Evolutionary conservation across 192 early-diverging fungal species (phyloP), one percentile per base, ranked within the genome.

Genomic region (Entrophospora sp.): DNA sequence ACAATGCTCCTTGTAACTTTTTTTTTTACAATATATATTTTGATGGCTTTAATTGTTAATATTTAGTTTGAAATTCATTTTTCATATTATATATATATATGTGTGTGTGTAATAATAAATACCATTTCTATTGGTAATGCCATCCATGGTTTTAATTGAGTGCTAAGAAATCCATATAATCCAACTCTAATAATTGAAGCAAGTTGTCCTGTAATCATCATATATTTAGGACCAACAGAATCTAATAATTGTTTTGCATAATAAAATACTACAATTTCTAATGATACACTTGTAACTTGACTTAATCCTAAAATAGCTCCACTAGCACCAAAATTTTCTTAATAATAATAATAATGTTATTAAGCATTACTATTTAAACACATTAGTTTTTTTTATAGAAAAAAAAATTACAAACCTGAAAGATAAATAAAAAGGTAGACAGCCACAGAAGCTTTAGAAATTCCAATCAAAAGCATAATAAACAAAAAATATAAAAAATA

Each of bases 91-190:
- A n/a, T n/a, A n/a, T n/a, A n/a, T n/a, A n/a, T n/a, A n/a, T n/a
- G n/a, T n/a, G n/a, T n/a, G n/a, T n/a, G n/a, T n/a, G n/a, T n/a
- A n/a, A n/a, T n/a, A n/a, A n/a, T n/a, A n/a, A n/a, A n/a, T n/a
- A 31, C 28, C 28, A 13, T 14, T 22, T 48, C 45, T 24, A 51
- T 51, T 25, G 49, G 28, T 31, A 52, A 30, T 14, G 27, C 49
- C 28, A 52, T 52, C 28, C 28, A 51, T 30, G 28, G 13, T 27
- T 31, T 52, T 13, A 52, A 13, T 22, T 28, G 25, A 1, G 25
- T 52, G 25, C 14, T 27, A 28, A 52, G 49, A 52, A 52, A 52
- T 30, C 14, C 49, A 52, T 51, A 51, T 52, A 52, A 52, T 16
- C 49, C 1, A 52, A 30, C 27, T 27, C 25, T 51, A 13, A 51